phyloP scores from a whole-genome alignment of 805 yeast species.

The Starmerella apicola region DNA sequence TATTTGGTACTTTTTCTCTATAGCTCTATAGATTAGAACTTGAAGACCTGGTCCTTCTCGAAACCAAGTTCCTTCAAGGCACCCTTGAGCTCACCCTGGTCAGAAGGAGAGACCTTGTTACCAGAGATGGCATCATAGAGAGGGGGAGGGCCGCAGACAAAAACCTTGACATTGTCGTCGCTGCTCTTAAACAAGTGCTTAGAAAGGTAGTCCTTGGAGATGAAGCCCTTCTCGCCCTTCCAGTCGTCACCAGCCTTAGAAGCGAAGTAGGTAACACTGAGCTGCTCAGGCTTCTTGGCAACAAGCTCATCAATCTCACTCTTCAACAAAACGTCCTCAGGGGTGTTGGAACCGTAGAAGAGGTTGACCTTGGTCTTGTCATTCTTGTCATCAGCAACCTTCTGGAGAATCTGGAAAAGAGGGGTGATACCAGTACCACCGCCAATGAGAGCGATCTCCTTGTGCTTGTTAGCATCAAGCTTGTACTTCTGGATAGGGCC shows the following conservation, averaged over 20 bases:
- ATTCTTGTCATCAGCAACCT: constrained; percentile 61
- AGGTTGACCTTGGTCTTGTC: constrained; percentile 84
- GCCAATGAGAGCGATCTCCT: constrained; percentile 70
- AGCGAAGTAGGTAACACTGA: constrained; percentile 66
- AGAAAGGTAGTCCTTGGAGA: constrained; percentile 60
- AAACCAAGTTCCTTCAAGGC: constrained; percentile 78
- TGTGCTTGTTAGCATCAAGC: constrained; percentile 76
- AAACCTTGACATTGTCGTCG: constrained; percentile 55
- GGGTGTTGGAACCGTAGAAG: constrained; percentile 66
- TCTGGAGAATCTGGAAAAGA: constrained; percentile 71
- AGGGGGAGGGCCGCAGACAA: constrained; percentile 93
- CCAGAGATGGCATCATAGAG: constrained; percentile 84
- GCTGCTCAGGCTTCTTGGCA: constrained; percentile 59
- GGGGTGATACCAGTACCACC: constrained; percentile 98
- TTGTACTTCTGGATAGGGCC: constrained; percentile 90
- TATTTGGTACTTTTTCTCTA: too few relatives aligned
- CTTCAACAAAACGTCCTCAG: constrained; percentile 70
- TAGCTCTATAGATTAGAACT: constrained; percentile 42
- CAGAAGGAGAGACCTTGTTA: constrained; percentile 66
- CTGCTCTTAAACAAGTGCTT: constrained; percentile 51
- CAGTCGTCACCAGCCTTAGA: constrained; percentile 35
- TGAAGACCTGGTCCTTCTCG: constrained; percentile 76
- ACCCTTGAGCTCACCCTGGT: constrained; percentile 92
- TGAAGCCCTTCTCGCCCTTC: constrained; percentile 43
- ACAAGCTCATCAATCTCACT: constrained; percentile 62